Percentiles rank a stretch among this genome's conserved stretches.
Conservation (phyloP, 2,329 filamentous ascomycete genomes). For the Fusarium sp. region DNA sequence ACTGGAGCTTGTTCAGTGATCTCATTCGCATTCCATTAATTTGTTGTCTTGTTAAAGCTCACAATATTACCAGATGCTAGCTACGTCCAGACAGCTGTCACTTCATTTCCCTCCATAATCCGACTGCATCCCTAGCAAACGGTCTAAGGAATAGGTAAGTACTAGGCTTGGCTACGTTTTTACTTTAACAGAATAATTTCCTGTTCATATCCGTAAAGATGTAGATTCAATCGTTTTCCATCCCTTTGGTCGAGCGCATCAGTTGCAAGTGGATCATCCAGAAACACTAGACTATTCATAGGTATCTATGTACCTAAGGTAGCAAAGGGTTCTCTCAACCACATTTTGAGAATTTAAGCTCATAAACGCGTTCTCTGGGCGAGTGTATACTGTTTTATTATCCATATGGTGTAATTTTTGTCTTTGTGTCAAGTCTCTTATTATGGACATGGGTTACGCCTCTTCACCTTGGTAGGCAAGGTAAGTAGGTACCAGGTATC, state of each 20-base stretch:
- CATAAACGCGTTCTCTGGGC: neutral
- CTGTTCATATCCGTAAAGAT: neutral
- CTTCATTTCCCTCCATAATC: constrained; percentile 1
- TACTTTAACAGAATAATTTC: neutral
- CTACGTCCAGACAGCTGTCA: constrained; percentile 2
- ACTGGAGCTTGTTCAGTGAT: constrained; percentile 25
- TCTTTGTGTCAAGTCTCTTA: neutral
- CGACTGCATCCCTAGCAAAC: neutral
- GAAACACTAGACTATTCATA: too few species aligned
- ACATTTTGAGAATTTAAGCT: neutral
- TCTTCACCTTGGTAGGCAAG: neutral
- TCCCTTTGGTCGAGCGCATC: neutral
- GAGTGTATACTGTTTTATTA: too few species aligned
- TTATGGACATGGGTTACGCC: neutral
- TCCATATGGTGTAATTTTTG: too few species aligned
- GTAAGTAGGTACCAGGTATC: neutral
- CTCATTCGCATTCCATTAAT: constrained; percentile 33
- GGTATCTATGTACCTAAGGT: too few species aligned
- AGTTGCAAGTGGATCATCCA: neutral
- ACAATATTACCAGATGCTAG: neutral
- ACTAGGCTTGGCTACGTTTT: neutral
- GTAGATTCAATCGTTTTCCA: neutral
- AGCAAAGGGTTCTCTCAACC: constrained; percentile 5
- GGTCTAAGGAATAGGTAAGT: neutral
- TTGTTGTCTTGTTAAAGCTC: constrained; percentile 9